Evolutionary conservation across 208 protist genomes (phyloP), one percentile per base, ranked within the genome.

Genomic region (Leptomonas seymouri): DNA sequence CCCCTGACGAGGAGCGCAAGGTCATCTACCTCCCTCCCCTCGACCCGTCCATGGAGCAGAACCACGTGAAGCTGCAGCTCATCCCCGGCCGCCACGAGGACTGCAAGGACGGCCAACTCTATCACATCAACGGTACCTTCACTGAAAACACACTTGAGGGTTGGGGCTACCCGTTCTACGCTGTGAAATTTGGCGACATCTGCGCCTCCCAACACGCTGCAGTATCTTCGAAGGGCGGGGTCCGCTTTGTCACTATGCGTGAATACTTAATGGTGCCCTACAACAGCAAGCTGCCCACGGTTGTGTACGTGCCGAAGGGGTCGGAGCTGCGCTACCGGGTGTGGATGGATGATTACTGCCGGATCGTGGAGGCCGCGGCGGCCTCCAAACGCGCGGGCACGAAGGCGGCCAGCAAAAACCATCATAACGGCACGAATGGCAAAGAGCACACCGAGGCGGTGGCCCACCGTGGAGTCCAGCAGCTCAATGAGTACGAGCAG

Each of bases 1-100:
- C 76, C 1, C 65, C 76, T 6, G 76, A 85, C 27, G 84, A 94
- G 74, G 79, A 81, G 71, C 84, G 89, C 62, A 90, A 74, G 70
- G 79, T 90, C 44, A 90, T 94, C 66, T 89, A 87, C 68, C 86
- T 92, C 57, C 82, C 88, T 20, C 20, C 56, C 16, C 76, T 87
- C 41, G 61, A 82, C 45, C 18, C 48, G 28, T 3, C 15, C 36
- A 62, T 67, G 6, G 76, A 88, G 49, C 66, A 81, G 59, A 18
- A 71, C 6, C 66, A 87, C 74, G 84, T 82, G 67, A 76, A 80
- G 41, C 51, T 94, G 66, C 72, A 94, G 77, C 68, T 94, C 51
- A 88, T 92, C 59, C 77, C 86, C 6, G 89, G 89, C 18, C 84
- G 81, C 28, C 65, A 81, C 28, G 72, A 81, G 63, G 65, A 70